Evolutionary conservation across 1,284 basidiomycete species (phyloP), one percentile per base, ranked within the genome.

Genomic region (Ustilago vetiveriae): DNA sequence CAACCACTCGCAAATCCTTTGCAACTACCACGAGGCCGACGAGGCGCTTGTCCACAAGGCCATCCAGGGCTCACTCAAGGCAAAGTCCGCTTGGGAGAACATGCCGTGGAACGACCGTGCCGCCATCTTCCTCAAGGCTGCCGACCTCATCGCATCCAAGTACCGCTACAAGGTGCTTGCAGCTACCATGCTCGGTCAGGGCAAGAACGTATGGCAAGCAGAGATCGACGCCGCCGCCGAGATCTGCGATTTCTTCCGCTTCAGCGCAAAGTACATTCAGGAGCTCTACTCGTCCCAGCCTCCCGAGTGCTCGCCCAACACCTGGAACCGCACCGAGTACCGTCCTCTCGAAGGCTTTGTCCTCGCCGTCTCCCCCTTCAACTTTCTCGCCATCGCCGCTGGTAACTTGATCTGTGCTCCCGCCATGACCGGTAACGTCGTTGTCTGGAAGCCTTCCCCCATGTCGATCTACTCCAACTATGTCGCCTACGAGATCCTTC

Each of bases 191-290:
- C 86, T 99, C 40, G 95, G 95, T 13, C 95, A 99, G 85, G 95
- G 96, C 49, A 99, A 99, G 88, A 99, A 98, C 82, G 90, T 88
- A 11, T 98, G 95, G 95, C 95, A 99, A 85, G 96, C 95, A 21
- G 95, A 99, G 86, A 98, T 99, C 69, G 95, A 99, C 83, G 92
- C 96, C 48, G 95, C 94, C 24, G 95, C 96, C 16, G 95, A 98
- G 88, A 91, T 92, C 58, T 67, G 86, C 54, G 95, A 99, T 84
- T 99, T 99, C 86, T 88, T 97, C 84, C 88, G 96, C 66, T 99
- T 98, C 80, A 92, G 92, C 39, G 94, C 94, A 79, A 94, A 96
- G 84, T 98, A 90, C 82, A 93, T 97, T 33, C 92, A 98, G 84
- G 91, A 98, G 78, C 86, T 98, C 62, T 98, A 98, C 83, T 80